phyloP scores from a whole-genome alignment of 2,329 filamentous ascomycete species.

The Penicillium crustosum region DNA sequence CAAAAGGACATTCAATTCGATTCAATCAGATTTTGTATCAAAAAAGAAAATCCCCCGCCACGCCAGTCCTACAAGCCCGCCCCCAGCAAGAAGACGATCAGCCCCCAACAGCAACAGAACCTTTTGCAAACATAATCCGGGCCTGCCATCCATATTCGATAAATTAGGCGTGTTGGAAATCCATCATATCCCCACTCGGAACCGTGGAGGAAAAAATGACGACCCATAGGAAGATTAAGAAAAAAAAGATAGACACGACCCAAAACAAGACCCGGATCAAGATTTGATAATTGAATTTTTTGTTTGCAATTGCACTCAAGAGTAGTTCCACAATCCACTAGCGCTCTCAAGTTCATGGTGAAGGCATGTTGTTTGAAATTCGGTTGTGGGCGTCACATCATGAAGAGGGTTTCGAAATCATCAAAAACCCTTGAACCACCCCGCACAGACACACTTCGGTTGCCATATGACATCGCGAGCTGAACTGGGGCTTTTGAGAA shows the following conservation, averaged over 20 bases:
- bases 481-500: conserved; percentile 28
- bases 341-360: conserved; percentile 20
- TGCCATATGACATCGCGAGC: conserved; percentile 27
- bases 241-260: background rate
- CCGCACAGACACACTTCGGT: conserved; percentile 21
- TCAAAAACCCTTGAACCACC: conserved; percentile 23
- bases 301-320: conserved; percentile 17
- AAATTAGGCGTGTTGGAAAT: background rate
- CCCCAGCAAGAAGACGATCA: conserved; percentile 12
- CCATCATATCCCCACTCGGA: conserved; percentile 7
- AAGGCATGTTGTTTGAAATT: conserved; percentile 12
- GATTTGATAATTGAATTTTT: conserved; percentile 14
- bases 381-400: conserved; percentile 21
- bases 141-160: conserved; percentile 1
- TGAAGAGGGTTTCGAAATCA: conserved; percentile 25
- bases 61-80: conserved; percentile 15
- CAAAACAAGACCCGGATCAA: conserved; percentile 12
- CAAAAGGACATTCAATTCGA: conserved; percentile 28
- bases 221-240: conserved; percentile 6
- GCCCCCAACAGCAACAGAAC: conserved; percentile 3
- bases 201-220: conserved; percentile 3
- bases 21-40: conserved; percentile 29
- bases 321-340: conserved; percentile 27
- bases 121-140: conserved; percentile 9
- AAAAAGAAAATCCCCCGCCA: conserved; percentile 22